Base-by-base conservation (phyloP, 371 early-diverging fungal species). In the Syncephalastrum contaminatum region DNA sequence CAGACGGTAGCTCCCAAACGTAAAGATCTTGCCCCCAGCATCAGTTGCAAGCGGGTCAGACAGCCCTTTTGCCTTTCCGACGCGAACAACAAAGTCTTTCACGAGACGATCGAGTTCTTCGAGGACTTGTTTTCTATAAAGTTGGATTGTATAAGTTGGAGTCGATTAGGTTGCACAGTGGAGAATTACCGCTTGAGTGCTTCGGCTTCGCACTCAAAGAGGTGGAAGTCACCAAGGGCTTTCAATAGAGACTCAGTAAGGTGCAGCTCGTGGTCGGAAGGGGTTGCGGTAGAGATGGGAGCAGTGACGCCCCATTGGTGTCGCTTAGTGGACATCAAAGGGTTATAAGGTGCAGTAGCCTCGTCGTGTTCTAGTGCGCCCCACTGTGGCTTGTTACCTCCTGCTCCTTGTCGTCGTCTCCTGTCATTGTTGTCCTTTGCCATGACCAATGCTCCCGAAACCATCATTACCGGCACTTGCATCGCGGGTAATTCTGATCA, bases 1-100 rank as follows among this genome's bases (percentile, higher is more conserved):
- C 13, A 99, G 80, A 44, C 98, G 82, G 70, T 97, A 99, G 46
- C 99, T 98, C 10, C 99, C 99, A 77, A 95, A 99, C 0, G 99
- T 98, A 69, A 93, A 99, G 41, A 99, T 99, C 73, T 96, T 96
- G 25, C 99, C 99, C 43, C 96, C 97, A 39, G 90, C 92, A 50
- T 92, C 88, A 49, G 74, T 83, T 2, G 96, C 96, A 20, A 91
- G 60, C 8, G 86, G 69, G 56, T 92, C 95, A 14, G 92, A 82
- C 25, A 92, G 73, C 14, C 82, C 82, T 49, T 88, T 84, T 18
- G 85, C 59, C 54, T 64, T 70, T 42, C 85, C 80, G 13, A 87
- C 87, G 20, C 69, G 67, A 49, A 87, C 86, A 7, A 98, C 96
- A 76, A 98, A 96, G 46, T 93, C 88, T 66, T 94, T 93, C 48